Conservation (phyloP, 225 moss, liverwort and hornwort species). For the Thuidium tamariscinum region DNA sequence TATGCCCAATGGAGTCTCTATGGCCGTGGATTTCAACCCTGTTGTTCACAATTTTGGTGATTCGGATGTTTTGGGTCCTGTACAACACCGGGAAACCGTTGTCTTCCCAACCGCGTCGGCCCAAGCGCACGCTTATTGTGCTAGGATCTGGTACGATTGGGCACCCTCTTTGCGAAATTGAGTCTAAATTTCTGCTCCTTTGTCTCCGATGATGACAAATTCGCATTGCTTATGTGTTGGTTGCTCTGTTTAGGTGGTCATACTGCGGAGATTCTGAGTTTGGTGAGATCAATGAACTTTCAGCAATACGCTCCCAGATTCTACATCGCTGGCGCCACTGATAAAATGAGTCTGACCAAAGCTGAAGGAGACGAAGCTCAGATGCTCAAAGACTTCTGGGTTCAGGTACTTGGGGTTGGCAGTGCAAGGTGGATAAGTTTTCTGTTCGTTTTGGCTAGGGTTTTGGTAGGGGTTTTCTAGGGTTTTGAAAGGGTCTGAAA, state of each 20-base stretch:
- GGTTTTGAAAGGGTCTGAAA: slow-evolving; percentile 41
- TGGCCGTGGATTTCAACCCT: not conserved
- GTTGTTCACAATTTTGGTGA: slow-evolving; percentile 6
- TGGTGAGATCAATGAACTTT: slow-evolving; percentile 38
- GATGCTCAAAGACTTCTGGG: not conserved
- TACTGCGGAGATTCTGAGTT: slow-evolving; percentile 56
- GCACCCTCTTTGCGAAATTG: not conserved
- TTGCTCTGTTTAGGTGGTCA: slow-evolving; percentile 32
- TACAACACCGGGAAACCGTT: slow-evolving; percentile 22
- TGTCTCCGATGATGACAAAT: not conserved
- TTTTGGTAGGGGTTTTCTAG: not conserved
- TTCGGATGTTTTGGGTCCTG: slow-evolving; percentile 24
- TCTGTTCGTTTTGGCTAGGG: not conserved
- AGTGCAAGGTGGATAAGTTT: not conserved
- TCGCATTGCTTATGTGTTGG: not conserved
- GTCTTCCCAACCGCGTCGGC: not conserved
- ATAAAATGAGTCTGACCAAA: slow-evolving; percentile 30
- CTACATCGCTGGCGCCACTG: slow-evolving; percentile 49
- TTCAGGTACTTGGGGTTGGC: slow-evolving; percentile 2
- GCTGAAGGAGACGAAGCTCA: slow-evolving; percentile 26
- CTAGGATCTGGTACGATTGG: slow-evolving; percentile 41
- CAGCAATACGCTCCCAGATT: slow-evolving; percentile 34
- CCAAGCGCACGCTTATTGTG: slow-evolving; percentile 47
- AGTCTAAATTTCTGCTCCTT: not conserved
- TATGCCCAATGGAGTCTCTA: not conserved